These are phyloP conservation scores for Xylaria longipes DNA, from an alignment of 495 filamentous ascomycete species.

Conservation along the genomic window DNA sequence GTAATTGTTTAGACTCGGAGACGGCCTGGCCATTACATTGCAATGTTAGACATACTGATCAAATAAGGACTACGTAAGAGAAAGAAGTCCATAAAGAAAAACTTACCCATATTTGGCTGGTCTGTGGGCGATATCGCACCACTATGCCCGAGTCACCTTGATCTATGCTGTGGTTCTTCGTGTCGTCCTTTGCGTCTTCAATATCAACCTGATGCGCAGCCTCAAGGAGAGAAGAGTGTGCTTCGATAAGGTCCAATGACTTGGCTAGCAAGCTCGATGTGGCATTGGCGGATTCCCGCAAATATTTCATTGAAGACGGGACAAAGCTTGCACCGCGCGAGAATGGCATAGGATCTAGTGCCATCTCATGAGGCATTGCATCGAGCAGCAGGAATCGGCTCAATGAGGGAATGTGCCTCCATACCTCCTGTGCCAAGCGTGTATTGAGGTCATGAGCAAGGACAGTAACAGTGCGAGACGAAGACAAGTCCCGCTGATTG, in stretches of 20 bases:
- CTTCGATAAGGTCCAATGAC: constrained; percentile 23
- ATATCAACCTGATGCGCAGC: constrained; percentile 8
- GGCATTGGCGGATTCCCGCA: constrained; percentile 21
- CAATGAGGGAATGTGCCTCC: constrained; percentile 30
- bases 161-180: not conserved
- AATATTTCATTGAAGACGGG: constrained; percentile 27
- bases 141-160: not conserved
- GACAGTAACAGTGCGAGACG: constrained; percentile 23
- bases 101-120: constrained; percentile 21
- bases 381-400: constrained; percentile 27
- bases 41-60: not conserved
- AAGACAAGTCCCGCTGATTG: constrained; percentile 21
- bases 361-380: constrained; percentile 19
- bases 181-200: not conserved
- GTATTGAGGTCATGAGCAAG: constrained; percentile 27
- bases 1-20: constrained; percentile 29
- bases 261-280: constrained; percentile 20
- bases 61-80: not conserved
- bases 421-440: constrained; percentile 24
- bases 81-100: not conserved
- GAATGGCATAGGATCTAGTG: constrained; percentile 28
- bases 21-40: constrained; percentile 48
- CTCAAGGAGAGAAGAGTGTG: constrained; percentile 18
- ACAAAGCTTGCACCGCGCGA: constrained; percentile 30
- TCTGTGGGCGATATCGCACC: constrained; percentile 21